Base-by-base conservation (phyloP, 1,139 yeast genomes). In the Nakaseomyces delphensis region DNA sequence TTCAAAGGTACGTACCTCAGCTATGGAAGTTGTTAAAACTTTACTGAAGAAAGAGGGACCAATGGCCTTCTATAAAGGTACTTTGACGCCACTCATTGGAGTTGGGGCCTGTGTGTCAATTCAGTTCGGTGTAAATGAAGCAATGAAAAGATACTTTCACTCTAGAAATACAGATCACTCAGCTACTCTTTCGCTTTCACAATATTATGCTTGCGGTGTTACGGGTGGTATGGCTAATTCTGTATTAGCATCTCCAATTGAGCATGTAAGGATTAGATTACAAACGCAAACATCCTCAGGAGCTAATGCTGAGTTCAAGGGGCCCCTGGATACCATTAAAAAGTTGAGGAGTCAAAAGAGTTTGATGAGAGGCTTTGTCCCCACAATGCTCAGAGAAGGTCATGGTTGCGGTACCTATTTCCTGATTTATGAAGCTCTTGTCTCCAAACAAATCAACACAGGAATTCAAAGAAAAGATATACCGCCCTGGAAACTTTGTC, bases 31-130 rank as follows among this genome's bases (percentile, higher is more conserved):
- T 4, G 77, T 86, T 27, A 74, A 74, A 56, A 73, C 76, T 54
- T 69, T 89, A 42, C 39, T 87, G 38, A 70, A 71, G 39, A 76
- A 81, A 44, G 96, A 89, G 63, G 96, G 96, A 0, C 69, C 76
- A 10, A 57, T 66, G 36, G 96, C 91, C 0, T 86, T 89, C 60
- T 89, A 89, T 63, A 86, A 86, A 63, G 96, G 96, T 28, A 87
- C 95, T 0, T 60, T 82, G 48, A 77, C 83, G 0, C 97, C 97
- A 3, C 70, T 89, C 54, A 66, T 87, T 32, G 97, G 97, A 28
- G 93, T 87, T 24, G 97, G 97, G 45, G 95, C 95, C 0, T 83
- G 94, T 68, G 78, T 87, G 13, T 84, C 95, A 3, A 83, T 87
- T 25, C 86, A 79, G 55, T 81, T 81, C 59, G 91, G 96, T 38